Conservation (phyloP, 2,329 filamentous ascomycete genomes). For the Apiospora malaysiana region DNA sequence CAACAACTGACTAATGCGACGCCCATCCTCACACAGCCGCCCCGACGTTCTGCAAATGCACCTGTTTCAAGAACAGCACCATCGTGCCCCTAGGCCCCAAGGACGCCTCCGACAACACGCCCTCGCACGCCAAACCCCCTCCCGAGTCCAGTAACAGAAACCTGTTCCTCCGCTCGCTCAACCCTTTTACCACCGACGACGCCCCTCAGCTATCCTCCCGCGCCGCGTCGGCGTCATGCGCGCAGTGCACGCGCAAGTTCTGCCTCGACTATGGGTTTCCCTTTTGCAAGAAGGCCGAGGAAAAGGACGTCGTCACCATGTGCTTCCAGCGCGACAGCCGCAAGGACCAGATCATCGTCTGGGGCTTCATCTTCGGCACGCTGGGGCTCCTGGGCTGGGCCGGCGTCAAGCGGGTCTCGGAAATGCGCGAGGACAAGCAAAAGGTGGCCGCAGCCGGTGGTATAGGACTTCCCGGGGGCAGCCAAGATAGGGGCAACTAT, state of each 20-base stretch:
- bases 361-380: slow-evolving; percentile 66
- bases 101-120: slow-evolving; percentile 32
- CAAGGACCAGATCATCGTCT: slow-evolving; percentile 71
- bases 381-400: slow-evolving; percentile 66
- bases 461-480: slow-evolving; percentile 5
- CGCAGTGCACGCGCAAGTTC: slow-evolving; percentile 69
- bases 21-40: slow-evolving; percentile 52
- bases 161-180: slow-evolving; percentile 32
- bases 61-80: slow-evolving; percentile 72
- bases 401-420: slow-evolving; percentile 54
- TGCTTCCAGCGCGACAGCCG: slow-evolving; percentile 72
- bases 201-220: slow-evolving; percentile 32
- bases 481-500: slow-evolving; percentile 24
- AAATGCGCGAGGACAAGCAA: slow-evolving; percentile 44
- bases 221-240: slow-evolving; percentile 55
- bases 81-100: slow-evolving; percentile 65
- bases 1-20: slow-evolving; percentile 5
- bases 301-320: slow-evolving; percentile 65
- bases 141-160: slow-evolving; percentile 28
- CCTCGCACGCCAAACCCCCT: slow-evolving; percentile 24
- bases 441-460: slow-evolving; percentile 24
- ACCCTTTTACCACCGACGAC: slow-evolving; percentile 29
- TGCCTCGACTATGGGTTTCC: slow-evolving; percentile 64
- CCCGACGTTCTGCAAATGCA: slow-evolving; percentile 73
- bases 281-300: slow-evolving; percentile 67